Evolutionary conservation across 192 early-diverging fungal genomes (phyloP).

Genomic region (Entophlyctis luteolus): DNA sequence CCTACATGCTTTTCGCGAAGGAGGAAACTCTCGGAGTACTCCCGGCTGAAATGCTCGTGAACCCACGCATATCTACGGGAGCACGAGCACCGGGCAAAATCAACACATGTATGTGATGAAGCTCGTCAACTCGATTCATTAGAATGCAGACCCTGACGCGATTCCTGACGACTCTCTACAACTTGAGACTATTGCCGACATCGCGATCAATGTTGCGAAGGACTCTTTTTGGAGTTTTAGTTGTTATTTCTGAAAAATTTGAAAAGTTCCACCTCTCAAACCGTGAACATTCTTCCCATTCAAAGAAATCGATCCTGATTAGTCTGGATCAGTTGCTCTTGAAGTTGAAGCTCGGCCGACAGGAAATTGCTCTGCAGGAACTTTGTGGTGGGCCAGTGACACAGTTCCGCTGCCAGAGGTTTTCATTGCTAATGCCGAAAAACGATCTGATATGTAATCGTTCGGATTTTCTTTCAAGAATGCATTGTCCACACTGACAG

Average conservation of each 20-base stretch:
- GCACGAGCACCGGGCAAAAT: slow-evolving; percentile 42
- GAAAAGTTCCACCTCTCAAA: slow-evolving; percentile 2
- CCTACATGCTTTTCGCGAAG: slow-evolving; percentile 43
- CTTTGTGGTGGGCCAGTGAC: slow-evolving; percentile 46
- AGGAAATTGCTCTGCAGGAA: slow-evolving; percentile 44
- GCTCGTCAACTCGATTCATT: slow-evolving; percentile 34
- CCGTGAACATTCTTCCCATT: slow-evolving; percentile 41
- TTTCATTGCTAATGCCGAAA: slow-evolving; percentile 44
- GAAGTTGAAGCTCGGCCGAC: slow-evolving; percentile 26
- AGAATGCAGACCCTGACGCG: slow-evolving; percentile 32
- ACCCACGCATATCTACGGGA: slow-evolving; percentile 44
- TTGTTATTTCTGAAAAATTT: not conserved
- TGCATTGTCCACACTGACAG: not conserved
- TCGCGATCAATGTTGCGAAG: slow-evolving; percentile 41
- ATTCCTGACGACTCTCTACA: slow-evolving; percentile 28
- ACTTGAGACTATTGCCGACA: slow-evolving; percentile 29
- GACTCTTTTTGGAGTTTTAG: slow-evolving; percentile 45
- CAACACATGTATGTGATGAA: slow-evolving; percentile 34
- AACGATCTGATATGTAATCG: slow-evolving; percentile 44
- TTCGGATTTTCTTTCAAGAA: slow-evolving; percentile 50
- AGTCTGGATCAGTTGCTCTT: slow-evolving; percentile 49
- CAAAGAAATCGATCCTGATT: slow-evolving; percentile 36
- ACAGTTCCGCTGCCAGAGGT: slow-evolving; percentile 46
- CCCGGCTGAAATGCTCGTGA: not conserved
- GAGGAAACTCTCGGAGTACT: slow-evolving; percentile 16